Evolutionary conservation across 805 yeast species (phyloP), one percentile per base, ranked within the genome.

Genomic region (Myxozyma neotropica): DNA sequence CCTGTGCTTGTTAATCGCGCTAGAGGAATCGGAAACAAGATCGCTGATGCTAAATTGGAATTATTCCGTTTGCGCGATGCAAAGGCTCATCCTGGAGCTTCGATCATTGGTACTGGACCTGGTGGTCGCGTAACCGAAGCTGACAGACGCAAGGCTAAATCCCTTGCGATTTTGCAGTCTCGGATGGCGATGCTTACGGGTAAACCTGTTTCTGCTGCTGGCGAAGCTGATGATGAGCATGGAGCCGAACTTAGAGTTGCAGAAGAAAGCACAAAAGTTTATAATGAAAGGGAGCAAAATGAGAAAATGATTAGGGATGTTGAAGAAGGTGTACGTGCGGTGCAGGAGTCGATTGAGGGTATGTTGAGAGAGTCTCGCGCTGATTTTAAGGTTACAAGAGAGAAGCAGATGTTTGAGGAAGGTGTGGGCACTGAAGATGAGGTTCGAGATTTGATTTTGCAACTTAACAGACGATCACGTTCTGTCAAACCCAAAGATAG

Each of bases 101-200:
- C 75, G 13, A 80, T 87, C 50, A 77, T 79, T 27, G 97, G 97
- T 3, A 83, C 94, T 4, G 98, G 97, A 6, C 87, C 90, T 48
- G 84, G 87, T 69, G 97, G 97, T 31, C 83, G 84, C 60, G 82
- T 90, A 7, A 92, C 97, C 2, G 97, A 89, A 26, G 74, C 83
- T 13, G 97, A 92, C 71, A 81, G 88, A 60, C 82, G 88, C 64
- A 87, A 88, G 68, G 94, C 93, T 40, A 86, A 82, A 67, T 85
- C 89, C 43, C 87, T 88, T 70, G 95, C 93, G 42, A 75, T 85
- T 57, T 78, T 94, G 67, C 84, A 85, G 64, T 88, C 92, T 52
- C 82, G 96, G 67, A 91, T 93, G 96, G 96, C 96, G 29, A 89
- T 93, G 2, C 80, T 93, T 68, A 92, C 97, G 0, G 97, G 97